Evolutionary conservation across 2,329 filamentous ascomycete genomes (phyloP), one percentile per base, ranked within the genome.

Genomic region (Diaporthe amygdali): DNA sequence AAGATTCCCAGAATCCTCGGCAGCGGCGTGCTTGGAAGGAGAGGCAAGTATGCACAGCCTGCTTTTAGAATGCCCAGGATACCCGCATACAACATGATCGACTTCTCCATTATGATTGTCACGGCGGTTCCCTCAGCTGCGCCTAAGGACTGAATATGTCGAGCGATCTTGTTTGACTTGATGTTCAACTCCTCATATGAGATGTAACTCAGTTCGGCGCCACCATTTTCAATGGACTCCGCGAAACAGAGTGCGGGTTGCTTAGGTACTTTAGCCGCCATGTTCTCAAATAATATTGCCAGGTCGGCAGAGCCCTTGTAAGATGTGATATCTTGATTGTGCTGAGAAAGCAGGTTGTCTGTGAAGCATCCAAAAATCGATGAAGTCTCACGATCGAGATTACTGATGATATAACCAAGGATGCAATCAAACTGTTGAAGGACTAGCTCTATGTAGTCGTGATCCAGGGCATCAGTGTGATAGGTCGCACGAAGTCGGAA

Each of bases 81-180:
- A 0, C 90, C 87, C 34, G 91, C 85, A 77, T 97, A 97, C 0
- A 97, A 82, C 32, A 90, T 80, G 1, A 90, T 79, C 0, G 92
- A 95, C 78, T 96, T 97, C 27, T 95, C 89, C 88, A 97, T 91
- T 55, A 92, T 85, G 54, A 97, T 88, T 41, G 91, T 91, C n/a
- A 97, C 84, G 12, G 94, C 82, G 20, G 89, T 84, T 9, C 90
- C 88, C 1, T 85, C 80, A 1, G 79, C 73, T 0, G 87, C 82
- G 0, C 87, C 86, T 1, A 81, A 77, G 3, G 82, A 75, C 10
- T 83, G 75, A 1, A 97, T 79, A 71, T 85, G 78, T 70, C 86
- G 77, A 1, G 91, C 93, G 67, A 96, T 82, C 51, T 78, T 81
- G 75, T 95, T 95, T 0, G 93, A 90, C 51, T 81, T 82, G 1